phyloP scores from a whole-genome alignment of 768 basidiomycete genomes.

The Clitopilus hobsonii region DNA sequence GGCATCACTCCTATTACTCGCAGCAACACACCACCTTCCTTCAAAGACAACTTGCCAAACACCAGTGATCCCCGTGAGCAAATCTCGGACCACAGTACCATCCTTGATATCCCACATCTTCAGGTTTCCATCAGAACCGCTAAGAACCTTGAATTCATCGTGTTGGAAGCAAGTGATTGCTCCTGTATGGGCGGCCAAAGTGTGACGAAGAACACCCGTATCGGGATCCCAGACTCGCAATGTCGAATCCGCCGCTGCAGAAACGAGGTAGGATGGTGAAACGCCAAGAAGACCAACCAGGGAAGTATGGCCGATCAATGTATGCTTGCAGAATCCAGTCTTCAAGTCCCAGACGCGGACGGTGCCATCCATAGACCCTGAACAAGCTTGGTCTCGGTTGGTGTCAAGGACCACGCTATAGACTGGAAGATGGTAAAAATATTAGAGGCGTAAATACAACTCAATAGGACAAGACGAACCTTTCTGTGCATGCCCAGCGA shows the following conservation, averaged over 20 bases:
- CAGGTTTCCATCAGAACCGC: conserved; percentile 91
- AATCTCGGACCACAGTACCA: conserved; percentile 80
- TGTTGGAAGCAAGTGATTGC: conserved; percentile 99
- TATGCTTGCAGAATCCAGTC: conserved; percentile 75
- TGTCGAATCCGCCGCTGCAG: conserved; percentile 94
- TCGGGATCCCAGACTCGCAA: conserved; percentile 93
- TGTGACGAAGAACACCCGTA: conserved; percentile 72
- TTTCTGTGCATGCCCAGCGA: conserved; percentile 90
- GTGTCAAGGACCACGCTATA: conserved; percentile 94
- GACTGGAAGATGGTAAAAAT: conserved; percentile 40
- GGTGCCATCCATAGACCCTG: conserved; percentile 97
- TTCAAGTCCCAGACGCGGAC: conserved; percentile 92
- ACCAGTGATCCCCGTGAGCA: conserved; percentile 86
- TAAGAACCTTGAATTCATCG: conserved; percentile 95
- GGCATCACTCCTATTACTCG: conserved; percentile 73
- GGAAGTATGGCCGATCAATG: conserved; percentile 87
- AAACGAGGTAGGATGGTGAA: conserved; percentile 87
- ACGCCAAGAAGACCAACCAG: conserved; percentile 91
- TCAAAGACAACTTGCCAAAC: conserved; percentile 99
- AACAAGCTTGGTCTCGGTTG: conserved; percentile 84
- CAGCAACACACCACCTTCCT: conserved; percentile 91
- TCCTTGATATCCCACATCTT: conserved; percentile 98
- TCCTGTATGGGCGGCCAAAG: conserved; percentile 86
- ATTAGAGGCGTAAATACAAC: not conserved
- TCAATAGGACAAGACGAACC: conserved; percentile 40